Conservation (phyloP, 2,329 filamentous ascomycete species). For the Tricladium varicosporioides region DNA sequence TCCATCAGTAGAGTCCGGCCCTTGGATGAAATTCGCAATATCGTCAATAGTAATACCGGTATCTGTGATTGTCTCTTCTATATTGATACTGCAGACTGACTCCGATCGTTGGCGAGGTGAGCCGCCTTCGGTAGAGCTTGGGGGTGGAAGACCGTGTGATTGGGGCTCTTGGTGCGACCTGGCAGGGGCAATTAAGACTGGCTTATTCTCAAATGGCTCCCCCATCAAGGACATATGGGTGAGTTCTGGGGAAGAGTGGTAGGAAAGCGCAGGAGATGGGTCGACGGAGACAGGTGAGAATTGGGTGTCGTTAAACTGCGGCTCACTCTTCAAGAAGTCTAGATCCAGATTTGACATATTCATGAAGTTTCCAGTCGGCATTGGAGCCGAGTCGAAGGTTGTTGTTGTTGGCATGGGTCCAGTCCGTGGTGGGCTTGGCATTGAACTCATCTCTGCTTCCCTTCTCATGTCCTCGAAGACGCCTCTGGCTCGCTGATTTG, state of each 20-base stretch:
- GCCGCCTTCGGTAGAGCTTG: slow-evolving; percentile 17
- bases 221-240: slow-evolving; percentile 45
- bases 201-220: slow-evolving; percentile 43
- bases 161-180: slow-evolving; percentile 22
- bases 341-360: slow-evolving; percentile 46
- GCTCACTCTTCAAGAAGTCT: slow-evolving; percentile 40
- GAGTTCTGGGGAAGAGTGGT: slow-evolving; percentile 50
- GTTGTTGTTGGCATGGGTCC: slow-evolving; percentile 44
- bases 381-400: slow-evolving; percentile 50
- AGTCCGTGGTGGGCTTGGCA: slow-evolving; percentile 56
- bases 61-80: slow-evolving; percentile 65
- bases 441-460: slow-evolving; percentile 50
- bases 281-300: slow-evolving; percentile 29
- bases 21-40: slow-evolving; percentile 71
- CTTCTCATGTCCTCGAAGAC: slow-evolving; percentile 59
- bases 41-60: slow-evolving; percentile 88
- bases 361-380: slow-evolving; percentile 57
- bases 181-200: slow-evolving; percentile 36
- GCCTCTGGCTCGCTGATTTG: slow-evolving; percentile 45
- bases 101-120: slow-evolving; percentile 55
- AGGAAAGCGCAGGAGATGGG: slow-evolving; percentile 48
- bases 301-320: slow-evolving; percentile 22
- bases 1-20: slow-evolving; percentile 68
- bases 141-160: slow-evolving; percentile 16
- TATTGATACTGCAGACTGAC: slow-evolving; percentile 58